Evolutionary conservation across 352 stramenopile species (phyloP).

Genomic region (Phytophthora hibernalis): DNA sequence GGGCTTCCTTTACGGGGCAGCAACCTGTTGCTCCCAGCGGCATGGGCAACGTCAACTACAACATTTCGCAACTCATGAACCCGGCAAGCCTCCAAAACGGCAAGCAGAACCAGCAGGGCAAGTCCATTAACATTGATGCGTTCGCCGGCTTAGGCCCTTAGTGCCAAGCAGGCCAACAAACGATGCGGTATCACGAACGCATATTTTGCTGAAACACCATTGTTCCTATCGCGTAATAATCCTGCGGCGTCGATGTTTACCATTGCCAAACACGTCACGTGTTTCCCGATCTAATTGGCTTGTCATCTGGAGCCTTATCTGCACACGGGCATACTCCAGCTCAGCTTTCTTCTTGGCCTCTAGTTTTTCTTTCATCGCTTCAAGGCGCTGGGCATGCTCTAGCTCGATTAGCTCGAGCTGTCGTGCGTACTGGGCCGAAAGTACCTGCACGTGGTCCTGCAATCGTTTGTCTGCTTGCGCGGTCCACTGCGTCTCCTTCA

Average conservation of each 20-base stretch:
- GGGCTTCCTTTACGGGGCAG: conserved; percentile 30
- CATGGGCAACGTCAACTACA: conserved; percentile 69
- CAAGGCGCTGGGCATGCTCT: conserved; percentile 37
- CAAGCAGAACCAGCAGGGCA: conserved; percentile 46
- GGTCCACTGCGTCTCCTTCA: conserved; percentile 42
- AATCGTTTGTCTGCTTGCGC: conserved; percentile 36
- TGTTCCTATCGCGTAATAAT: conserved; percentile 4
- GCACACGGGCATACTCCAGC: conserved; percentile 48
- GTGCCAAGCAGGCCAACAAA: neutral
- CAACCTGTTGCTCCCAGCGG: conserved; percentile 17
- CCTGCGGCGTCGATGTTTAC: neutral
- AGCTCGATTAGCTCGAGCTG: conserved; percentile 34
- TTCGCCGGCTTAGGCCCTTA: conserved; percentile 68
- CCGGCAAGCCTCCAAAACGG: conserved; percentile 61
- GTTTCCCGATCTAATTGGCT: conserved; percentile 44
- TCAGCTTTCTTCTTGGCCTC: conserved; percentile 43
- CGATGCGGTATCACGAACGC: neutral
- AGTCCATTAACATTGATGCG: conserved; percentile 86
- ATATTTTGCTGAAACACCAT: conserved; percentile 2
- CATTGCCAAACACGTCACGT: neutral
- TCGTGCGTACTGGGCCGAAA: conserved; percentile 27
- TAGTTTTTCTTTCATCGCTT: conserved; percentile 33
- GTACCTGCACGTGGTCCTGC: conserved; percentile 31
- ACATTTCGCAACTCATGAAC: conserved; percentile 88
- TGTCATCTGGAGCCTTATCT: conserved; percentile 45